Percentiles rank a stretch among this genome's conserved stretches.
phyloP scores from a whole-genome alignment of 1,284 basidiomycete species.

The Erythrobasidium hasegawianum region DNA sequence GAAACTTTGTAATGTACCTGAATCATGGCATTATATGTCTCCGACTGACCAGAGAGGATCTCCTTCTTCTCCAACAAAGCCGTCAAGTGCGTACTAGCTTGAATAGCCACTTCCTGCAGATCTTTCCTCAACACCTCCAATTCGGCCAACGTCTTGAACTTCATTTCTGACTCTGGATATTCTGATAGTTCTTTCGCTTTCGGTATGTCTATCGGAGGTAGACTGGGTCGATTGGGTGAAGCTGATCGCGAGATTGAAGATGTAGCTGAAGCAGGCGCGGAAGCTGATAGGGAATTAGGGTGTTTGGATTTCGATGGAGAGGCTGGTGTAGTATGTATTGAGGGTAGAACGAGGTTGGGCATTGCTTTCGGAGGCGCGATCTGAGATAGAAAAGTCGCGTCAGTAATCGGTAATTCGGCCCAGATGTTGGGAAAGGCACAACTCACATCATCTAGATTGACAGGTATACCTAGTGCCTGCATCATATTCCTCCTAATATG shows the following conservation, averaged over 20 bases:
- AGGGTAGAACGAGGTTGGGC: slow-evolving; percentile 18
- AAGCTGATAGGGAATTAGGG: slow-evolving; percentile 2
- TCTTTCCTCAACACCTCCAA: slow-evolving; percentile 22
- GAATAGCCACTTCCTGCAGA: slow-evolving; percentile 22
- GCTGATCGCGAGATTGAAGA: neutral
- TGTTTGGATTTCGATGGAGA: slow-evolving; percentile 10
- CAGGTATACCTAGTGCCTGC: slow-evolving; percentile 13
- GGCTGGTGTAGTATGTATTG: slow-evolving; percentile 25
- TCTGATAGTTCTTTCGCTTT: slow-evolving; percentile 4
- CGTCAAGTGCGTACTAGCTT: slow-evolving; percentile 25
- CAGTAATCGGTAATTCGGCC: too few species aligned
- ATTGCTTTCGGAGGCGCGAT: slow-evolving; percentile 25
- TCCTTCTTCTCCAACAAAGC: slow-evolving; percentile 29
- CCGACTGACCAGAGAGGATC: slow-evolving; percentile 20
- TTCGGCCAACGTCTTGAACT: slow-evolving; percentile 7
- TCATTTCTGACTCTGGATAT: slow-evolving; percentile 13
- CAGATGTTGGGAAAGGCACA: too few species aligned
- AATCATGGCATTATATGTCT: slow-evolving; percentile 35
- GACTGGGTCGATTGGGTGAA: neutral
- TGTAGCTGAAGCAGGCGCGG: slow-evolving; percentile 9
- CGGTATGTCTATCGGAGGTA: slow-evolving; percentile 24
- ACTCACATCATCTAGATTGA: slow-evolving; percentile 34
- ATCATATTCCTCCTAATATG: slow-evolving; percentile 4
- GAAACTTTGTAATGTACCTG: too few species aligned
- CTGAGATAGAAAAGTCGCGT: neutral